Evolutionary conservation across 1,284 basidiomycete genomes (phyloP), one percentile per base, ranked within the genome.

Genomic region (Trichosporon sp.): DNA sequence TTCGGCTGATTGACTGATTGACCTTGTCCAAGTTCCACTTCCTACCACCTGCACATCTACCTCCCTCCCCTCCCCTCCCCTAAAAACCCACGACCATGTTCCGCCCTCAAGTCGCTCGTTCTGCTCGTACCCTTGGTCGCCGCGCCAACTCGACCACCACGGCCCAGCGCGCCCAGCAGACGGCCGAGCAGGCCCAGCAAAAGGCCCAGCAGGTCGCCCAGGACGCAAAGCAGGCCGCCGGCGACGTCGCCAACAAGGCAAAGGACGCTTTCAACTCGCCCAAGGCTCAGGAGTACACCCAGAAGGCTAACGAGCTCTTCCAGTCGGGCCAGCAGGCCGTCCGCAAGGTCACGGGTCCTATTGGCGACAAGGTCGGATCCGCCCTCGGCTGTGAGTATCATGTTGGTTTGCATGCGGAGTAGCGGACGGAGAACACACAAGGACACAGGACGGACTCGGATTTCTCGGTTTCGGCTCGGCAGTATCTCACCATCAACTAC

Each of bases 331-430:
- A 73, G 25, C 73, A 72, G 37, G 73, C 73, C 36, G 74, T 77
- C 56, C 73, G 74, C 72, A 67, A 73, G 56, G 74, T 78, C 32
- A 75, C 76, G 57, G 80, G 80, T 56, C 80, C 80, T 31, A 68
- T 80, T 19, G 79, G 78, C 19, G 76, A 80, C 61, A 70, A 71
- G 58, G 69, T 80, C 31, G 76, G 77, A 21, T 67, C 61, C 59
- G 67, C 74, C 65, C 73, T 80, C 31, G 80, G 79, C 62, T 70
- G 79, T 81, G 69, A 70, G 79, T 79, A 16, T 44, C 16, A 19
- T 23, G 29, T n/a, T n/a, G 14, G 34, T 16, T 10, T 29, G 25
- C 16, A n/a, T 54, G 49, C 25, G 16, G 49, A 21, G 21, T 16
- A 31, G 9, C 2, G 11, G 25, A 21, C 40, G 19, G 21, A 29